Conservation (phyloP, 2,329 filamentous ascomycete genomes). For the Pestalotiopsis sp. region DNA sequence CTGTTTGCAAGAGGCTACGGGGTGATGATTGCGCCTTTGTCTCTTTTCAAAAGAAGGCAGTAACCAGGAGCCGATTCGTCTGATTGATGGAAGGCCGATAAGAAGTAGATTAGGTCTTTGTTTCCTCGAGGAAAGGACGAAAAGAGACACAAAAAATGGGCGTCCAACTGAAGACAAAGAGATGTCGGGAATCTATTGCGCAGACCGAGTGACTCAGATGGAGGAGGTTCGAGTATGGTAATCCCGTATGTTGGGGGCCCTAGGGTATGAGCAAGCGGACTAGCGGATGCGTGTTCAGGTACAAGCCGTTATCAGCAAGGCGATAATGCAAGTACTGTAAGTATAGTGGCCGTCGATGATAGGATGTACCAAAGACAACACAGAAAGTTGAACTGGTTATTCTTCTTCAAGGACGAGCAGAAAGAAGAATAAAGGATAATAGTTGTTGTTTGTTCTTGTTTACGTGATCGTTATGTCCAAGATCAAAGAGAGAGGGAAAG, state of each 20-base stretch:
- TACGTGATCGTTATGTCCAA: not conserved
- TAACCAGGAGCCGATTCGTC: not conserved
- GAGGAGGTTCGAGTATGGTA: constrained; percentile 4
- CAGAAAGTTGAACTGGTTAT: not conserved
- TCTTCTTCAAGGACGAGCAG: not conserved
- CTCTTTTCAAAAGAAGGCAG: not conserved
- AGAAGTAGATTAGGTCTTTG: not conserved
- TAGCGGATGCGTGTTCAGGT: constrained; percentile 4
- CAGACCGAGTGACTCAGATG: constrained; percentile 10
- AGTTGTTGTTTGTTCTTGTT: constrained; percentile 3
- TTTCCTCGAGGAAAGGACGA: not conserved
- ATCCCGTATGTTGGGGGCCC: not conserved
- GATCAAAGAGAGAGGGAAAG: not conserved
- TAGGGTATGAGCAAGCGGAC: not conserved
- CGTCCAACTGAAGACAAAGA: not conserved
- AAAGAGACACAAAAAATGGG: not conserved
- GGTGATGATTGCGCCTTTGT: constrained; percentile 7
- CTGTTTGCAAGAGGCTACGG: not conserved
- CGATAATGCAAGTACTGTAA: constrained; percentile 1
- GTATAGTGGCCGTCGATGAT: not conserved
- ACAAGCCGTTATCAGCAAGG: constrained; percentile 1
- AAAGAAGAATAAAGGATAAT: not conserved
- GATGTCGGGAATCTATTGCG: not conserved
- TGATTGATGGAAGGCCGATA: not conserved
- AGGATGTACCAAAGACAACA: not conserved